These are phyloP conservation scores for Nasturtium officinale DNA, from an alignment of 345 rosid genomes.

Conservation along the genomic window DNA sequence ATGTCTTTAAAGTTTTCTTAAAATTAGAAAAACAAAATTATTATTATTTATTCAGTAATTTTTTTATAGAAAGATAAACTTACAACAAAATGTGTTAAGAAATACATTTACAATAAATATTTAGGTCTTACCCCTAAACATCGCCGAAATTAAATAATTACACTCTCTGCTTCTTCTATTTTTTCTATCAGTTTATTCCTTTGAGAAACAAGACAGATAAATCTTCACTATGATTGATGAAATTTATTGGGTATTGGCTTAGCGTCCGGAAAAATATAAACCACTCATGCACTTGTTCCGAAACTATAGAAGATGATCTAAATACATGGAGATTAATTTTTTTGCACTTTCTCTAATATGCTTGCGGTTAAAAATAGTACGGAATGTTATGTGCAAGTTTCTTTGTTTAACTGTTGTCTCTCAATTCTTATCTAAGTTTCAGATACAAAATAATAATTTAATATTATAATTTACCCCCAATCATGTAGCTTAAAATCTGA, in stretches of 20 bases:
- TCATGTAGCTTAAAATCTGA: conserved; percentile 9
- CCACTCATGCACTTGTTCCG: conserved; percentile 27
- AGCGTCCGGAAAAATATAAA: not conserved
- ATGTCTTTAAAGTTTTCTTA: not conserved
- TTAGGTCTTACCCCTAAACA: not conserved
- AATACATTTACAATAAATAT: not conserved
- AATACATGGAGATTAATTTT: conserved; percentile 11
- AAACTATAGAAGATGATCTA: conserved; percentile 10
- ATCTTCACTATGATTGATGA: not conserved
- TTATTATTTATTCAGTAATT: not conserved
- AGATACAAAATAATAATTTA: not conserved
- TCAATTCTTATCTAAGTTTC: conserved; percentile 22
- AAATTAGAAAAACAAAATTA: not conserved
- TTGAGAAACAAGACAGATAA: not conserved
- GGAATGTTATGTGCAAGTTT: conserved; percentile 38
- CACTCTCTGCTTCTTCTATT: not conserved
- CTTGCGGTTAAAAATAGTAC: not conserved
- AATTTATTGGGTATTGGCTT: not conserved
- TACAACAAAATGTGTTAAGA: not conserved
- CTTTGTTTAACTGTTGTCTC: conserved; percentile 34
- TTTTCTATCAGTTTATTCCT: not conserved
- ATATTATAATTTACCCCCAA: not conserved
- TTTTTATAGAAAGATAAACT: not conserved
- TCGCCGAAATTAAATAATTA: not conserved
- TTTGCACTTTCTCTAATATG: conserved; percentile 9